These are phyloP conservation scores for Hirsutella rhossiliensis DNA, from an alignment of 2,329 filamentous ascomycete species.

Conservation along the genomic window DNA sequence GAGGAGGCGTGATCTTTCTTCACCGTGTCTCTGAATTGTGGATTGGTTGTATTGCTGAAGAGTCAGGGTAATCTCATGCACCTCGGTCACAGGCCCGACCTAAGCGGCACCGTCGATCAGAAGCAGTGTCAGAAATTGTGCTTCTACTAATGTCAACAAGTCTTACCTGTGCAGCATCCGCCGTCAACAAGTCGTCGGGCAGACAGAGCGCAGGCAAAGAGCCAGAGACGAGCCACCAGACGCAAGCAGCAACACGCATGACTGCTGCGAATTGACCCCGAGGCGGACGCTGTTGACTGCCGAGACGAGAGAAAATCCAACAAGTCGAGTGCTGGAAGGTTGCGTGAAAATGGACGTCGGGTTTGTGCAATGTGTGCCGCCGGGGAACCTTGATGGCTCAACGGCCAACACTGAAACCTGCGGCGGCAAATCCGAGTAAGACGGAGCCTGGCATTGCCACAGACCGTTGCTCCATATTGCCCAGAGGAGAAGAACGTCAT, in stretches of 20 bases:
- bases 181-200: not conserved
- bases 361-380: too few relatives aligned
- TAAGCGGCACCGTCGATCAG: not conserved
- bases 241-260: not conserved
- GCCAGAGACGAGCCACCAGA: not conserved
- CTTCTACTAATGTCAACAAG: too few relatives aligned
- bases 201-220: not conserved
- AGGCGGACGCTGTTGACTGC: too few relatives aligned
- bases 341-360: too few relatives aligned
- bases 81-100: slow-evolving; percentile 6
- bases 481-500: too few relatives aligned
- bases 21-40: slow-evolving; percentile 13
- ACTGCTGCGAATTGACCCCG: not conserved
- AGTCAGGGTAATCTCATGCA: slow-evolving; percentile 15
- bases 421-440: too few relatives aligned
- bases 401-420: too few relatives aligned
- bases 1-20: slow-evolving; percentile 18
- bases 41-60: slow-evolving; percentile 10
- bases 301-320: not conserved
- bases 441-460: too few relatives aligned
- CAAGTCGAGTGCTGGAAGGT: too few relatives aligned
- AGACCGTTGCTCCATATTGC: too few relatives aligned
- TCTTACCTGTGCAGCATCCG: not conserved
- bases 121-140: too few relatives aligned
- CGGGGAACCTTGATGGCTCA: too few relatives aligned